Evolutionary conservation across 441 rosid genomes (phyloP).

Genomic region (Adansonia madagascariensis): DNA sequence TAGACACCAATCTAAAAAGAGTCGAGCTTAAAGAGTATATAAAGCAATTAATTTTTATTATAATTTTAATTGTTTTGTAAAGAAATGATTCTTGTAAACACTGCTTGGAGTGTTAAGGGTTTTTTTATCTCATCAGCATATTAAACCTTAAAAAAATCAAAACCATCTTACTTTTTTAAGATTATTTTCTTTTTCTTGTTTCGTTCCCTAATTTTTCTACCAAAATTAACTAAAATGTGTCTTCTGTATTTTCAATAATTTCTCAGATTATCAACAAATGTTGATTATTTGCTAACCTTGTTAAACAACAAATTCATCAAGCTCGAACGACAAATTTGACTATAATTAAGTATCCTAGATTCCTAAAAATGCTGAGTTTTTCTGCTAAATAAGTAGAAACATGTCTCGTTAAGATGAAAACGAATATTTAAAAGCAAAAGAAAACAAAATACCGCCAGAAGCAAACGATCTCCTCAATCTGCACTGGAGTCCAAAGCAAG

Average conservation of each 20-base stretch:
- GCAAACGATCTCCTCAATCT: conserved; percentile 46
- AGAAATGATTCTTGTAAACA: background rate
- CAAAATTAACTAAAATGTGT: background rate
- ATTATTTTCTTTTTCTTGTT: background rate
- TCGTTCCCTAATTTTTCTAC: background rate
- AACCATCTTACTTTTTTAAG: no score
- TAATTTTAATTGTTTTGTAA: no score
- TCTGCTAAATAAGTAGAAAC: background rate
- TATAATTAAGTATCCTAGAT: background rate
- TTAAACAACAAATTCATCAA: conserved; percentile 13
- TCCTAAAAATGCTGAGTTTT: conserved; percentile 6
- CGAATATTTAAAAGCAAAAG: background rate
- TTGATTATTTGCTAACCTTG: background rate
- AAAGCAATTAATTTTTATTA: background rate
- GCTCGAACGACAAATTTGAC: background rate
- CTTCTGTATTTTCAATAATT: background rate
- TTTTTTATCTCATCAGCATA: background rate
- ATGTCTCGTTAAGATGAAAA: background rate
- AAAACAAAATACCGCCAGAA: conserved; percentile 48
- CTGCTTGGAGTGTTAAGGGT: background rate
- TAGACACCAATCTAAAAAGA: no score
- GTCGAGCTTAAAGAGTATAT: background rate
- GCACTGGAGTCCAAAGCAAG: conserved; percentile 45
- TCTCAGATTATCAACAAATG: background rate
- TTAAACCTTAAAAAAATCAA: no score